Percentiles rank a stretch among this genome's conserved stretches.
Conservation (phyloP, 192 early-diverging fungal genomes). For the Podochytrium sp. region DNA sequence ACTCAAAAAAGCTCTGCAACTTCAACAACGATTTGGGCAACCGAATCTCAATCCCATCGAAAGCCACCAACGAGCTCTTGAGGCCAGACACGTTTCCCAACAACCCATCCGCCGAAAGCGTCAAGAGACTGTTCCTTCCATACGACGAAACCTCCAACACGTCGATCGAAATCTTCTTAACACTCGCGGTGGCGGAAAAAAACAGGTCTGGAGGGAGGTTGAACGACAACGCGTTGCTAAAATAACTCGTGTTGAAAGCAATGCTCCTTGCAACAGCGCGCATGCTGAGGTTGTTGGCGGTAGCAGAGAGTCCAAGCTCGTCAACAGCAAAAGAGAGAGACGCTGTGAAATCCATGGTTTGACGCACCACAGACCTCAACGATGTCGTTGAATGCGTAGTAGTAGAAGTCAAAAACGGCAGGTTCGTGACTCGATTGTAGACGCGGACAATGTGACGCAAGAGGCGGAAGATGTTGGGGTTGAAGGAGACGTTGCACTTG, state of each 20-base stretch:
- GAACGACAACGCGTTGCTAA: not conserved
- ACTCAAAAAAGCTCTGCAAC: conserved; percentile 74
- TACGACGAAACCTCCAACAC: not conserved
- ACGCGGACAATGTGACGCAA: conserved; percentile 41
- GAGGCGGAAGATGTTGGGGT: conserved; percentile 51
- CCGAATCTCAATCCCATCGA: conserved; percentile 30
- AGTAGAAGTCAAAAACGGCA: not conserved
- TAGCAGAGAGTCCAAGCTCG: not conserved
- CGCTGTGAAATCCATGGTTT: conserved; percentile 15
- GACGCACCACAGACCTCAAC: not conserved
- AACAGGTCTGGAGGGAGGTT: not conserved
- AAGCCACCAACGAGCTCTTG: not conserved
- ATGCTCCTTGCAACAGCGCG: not conserved
- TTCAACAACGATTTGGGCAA: conserved; percentile 67
- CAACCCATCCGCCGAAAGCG: not conserved
- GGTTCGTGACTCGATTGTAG: conserved; percentile 16
- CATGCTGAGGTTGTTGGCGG: conserved; percentile 30
- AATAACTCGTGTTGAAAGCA: not conserved
- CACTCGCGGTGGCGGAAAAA: not conserved
- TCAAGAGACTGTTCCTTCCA: conserved; percentile 2
- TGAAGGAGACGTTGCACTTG: conserved; percentile 19
- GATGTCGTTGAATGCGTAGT: not conserved
- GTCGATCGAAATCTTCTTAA: conserved; percentile 5
- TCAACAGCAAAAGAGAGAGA: conserved; percentile 7
- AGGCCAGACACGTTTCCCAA: not conserved